A percentile compares a stretch with the other conserved stretches of the same genome.
phyloP scores from a whole-genome alignment of 257 asterid species.

The Gentiana dahurica region DNA sequence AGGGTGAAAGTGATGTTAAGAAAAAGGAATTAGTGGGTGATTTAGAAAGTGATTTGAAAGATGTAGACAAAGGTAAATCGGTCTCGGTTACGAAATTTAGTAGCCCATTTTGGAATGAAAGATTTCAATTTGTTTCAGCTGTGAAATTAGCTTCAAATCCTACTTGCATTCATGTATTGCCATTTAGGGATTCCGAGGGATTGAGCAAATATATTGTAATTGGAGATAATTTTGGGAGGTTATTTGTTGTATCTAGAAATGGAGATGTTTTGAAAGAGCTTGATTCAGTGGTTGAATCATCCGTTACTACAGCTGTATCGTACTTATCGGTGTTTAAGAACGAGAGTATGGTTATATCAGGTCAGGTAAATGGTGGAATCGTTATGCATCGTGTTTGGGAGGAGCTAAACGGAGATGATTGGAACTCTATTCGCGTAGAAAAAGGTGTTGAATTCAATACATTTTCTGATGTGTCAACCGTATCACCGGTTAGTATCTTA shows the following conservation, averaged over 20 bases:
- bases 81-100: conserved; percentile 54
- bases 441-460: conserved; percentile 36
- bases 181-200: conserved; percentile 72
- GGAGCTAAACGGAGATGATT: conserved; percentile 48
- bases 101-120: conserved; percentile 83
- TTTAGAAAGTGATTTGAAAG: conserved; percentile 9
- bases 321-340: conserved; percentile 65
- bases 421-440: conserved; percentile 44
- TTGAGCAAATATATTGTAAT: conserved; percentile 63
- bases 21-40: conserved; percentile 4
- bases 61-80: conserved; percentile 18
- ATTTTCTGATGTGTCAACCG: conserved; percentile 21
- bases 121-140: conserved; percentile 79
- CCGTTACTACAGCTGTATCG: conserved; percentile 47
- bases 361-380: conserved; percentile 62
- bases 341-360: conserved; percentile 68
- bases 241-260: conserved; percentile 44
- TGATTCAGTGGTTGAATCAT: conserved; percentile 30
- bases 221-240: conserved; percentile 69
- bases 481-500: conserved; percentile 31
- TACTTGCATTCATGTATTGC: conserved; percentile 58
- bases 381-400: conserved; percentile 81
- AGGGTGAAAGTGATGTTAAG: neutral
- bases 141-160: conserved; percentile 69
- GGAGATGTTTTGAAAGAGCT: conserved; percentile 68